These are phyloP conservation scores for Eremochloa ophiuroides DNA, from an alignment of 176 grass and related monocot species.

Conservation along the genomic window DNA sequence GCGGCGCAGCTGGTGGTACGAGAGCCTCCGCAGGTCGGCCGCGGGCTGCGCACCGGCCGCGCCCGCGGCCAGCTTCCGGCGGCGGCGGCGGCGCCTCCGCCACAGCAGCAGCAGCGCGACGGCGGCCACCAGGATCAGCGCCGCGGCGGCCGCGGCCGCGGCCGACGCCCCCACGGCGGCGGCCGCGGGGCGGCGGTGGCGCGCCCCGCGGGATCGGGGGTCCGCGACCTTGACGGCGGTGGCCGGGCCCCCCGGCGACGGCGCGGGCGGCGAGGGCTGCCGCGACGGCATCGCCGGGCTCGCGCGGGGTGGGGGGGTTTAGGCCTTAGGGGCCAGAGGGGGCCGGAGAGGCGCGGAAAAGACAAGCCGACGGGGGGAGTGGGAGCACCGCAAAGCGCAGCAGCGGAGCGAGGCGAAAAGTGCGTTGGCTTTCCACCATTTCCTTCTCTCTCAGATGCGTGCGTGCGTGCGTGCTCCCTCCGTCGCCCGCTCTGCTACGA, in stretches of 20 bases:
- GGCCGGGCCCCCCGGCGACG: not conserved
- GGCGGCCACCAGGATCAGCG: slow-evolving; percentile 20
- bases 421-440: slow-evolving; percentile 49
- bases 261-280: slow-evolving; percentile 25
- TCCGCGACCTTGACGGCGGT: not conserved
- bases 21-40: slow-evolving; percentile 47
- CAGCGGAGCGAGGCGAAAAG: slow-evolving; percentile 50
- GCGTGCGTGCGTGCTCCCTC: not conserved
- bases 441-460: slow-evolving; percentile 33
- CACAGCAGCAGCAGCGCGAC: slow-evolving; percentile 40
- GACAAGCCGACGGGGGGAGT: slow-evolving; percentile 21
- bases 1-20: slow-evolving; percentile 74
- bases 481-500: too few species aligned
- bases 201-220: not conserved
- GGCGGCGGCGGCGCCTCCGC: slow-evolving; percentile 30
- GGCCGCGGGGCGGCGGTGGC: not conserved
- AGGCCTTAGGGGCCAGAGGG: not conserved
- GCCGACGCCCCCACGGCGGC: not conserved
- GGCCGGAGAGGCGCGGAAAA: not conserved
- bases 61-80: slow-evolving; percentile 29
- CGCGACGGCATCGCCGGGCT: slow-evolving; percentile 56
- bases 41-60: slow-evolving; percentile 17
- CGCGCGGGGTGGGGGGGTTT: not conserved
- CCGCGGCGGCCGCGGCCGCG: not conserved
- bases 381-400: not conserved